Percentiles rank a stretch among this genome's conserved stretches.
These are phyloP conservation scores for Letharia columbiana DNA, from an alignment of 495 filamentous ascomycete species.

Conservation along the genomic window DNA sequence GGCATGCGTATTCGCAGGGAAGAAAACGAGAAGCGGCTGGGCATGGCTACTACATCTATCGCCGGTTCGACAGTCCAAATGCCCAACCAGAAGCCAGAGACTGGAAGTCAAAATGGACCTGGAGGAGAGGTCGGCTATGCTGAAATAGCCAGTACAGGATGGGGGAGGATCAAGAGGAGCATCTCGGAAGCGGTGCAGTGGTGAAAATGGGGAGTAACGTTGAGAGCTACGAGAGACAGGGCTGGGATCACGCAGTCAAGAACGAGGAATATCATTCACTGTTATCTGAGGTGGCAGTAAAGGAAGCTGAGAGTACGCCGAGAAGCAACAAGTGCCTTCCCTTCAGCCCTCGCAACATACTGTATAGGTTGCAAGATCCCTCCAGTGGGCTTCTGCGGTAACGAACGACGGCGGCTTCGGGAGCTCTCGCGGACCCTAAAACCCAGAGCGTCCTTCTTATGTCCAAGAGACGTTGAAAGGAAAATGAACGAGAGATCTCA, in stretches of 20 bases:
- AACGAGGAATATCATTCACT: not conserved
- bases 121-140: slow-evolving; percentile 29
- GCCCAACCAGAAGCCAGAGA: slow-evolving; percentile 27
- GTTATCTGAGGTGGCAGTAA: not conserved
- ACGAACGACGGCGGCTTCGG: not conserved
- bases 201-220: not conserved
- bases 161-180: slow-evolving; percentile 8
- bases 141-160: slow-evolving; percentile 29
- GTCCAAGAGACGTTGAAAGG: not conserved
- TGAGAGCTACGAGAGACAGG: not conserved
- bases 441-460: not conserved
- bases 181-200: not conserved
- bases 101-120: slow-evolving; percentile 20
- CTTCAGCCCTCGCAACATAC: not conserved
- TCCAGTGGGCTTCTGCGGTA: not conserved
- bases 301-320: not conserved
- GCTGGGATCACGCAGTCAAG: not conserved
- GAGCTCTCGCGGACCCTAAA: not conserved
- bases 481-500: not conserved
- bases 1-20: slow-evolving; percentile 62
- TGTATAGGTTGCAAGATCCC: not conserved
- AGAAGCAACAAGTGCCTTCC: not conserved
- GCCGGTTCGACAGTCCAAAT: slow-evolving; percentile 25
- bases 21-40: slow-evolving; percentile 52
- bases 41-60: slow-evolving; percentile 29